A percentile compares a stretch with the other conserved stretches of the same genome.
These are phyloP conservation scores for Neospermospora avenae DNA, from an alignment of 2,329 filamentous ascomycete species.

Conservation along the genomic window DNA sequence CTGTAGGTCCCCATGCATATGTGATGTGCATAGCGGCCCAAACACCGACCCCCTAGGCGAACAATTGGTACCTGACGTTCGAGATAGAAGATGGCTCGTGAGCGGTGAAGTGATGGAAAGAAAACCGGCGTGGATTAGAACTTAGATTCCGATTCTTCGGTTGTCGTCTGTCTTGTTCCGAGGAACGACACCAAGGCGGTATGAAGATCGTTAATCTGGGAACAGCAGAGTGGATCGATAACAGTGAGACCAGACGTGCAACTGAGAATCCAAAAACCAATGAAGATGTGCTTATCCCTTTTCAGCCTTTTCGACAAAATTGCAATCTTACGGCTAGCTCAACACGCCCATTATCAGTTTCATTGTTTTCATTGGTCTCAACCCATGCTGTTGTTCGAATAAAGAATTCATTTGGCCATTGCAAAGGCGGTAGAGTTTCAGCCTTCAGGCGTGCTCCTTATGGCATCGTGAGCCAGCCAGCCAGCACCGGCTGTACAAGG, in stretches of 20 bases:
- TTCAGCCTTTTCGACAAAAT: background rate
- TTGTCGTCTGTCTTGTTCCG: background rate
- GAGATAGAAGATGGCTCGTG: too few relatives aligned
- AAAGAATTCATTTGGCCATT: background rate
- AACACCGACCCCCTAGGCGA: constrained; percentile 9
- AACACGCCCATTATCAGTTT: background rate
- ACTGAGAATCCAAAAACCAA: background rate
- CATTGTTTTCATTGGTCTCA: background rate
- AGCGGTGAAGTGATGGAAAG: too few relatives aligned
- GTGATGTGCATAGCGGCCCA: constrained; percentile 32
- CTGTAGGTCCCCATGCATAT: constrained; percentile 12
- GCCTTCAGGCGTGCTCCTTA: background rate
- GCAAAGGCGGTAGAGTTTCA: background rate
- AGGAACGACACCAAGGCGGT: background rate
- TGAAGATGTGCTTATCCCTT: background rate
- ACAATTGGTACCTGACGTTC: constrained; percentile 28
- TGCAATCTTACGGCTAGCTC: background rate
- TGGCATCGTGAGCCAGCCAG: background rate
- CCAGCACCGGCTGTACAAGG: background rate
- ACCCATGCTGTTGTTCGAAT: background rate
- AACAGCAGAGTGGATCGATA: background rate
- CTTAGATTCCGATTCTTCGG: background rate
- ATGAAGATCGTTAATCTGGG: background rate
- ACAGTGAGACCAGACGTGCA: background rate
- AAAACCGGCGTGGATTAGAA: too few relatives aligned